phyloP scores from a whole-genome alignment of 106 monocot genomes.

The Iris macrosiphon region DNA sequence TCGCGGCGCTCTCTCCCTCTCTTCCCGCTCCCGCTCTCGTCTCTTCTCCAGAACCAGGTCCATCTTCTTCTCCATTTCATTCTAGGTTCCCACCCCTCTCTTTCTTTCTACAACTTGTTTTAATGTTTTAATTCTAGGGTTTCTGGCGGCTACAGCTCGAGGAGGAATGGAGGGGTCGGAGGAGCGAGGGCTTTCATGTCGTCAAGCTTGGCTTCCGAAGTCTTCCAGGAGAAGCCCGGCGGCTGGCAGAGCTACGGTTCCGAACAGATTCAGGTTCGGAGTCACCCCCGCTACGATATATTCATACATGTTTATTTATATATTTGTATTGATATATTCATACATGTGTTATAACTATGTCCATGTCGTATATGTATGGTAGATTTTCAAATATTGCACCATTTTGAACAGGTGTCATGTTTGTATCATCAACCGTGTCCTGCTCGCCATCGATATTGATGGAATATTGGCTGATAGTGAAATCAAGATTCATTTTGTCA shows the following conservation, averaged over 20 bases:
- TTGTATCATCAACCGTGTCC: too few relatives aligned
- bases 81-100: not conserved
- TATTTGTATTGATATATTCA: not conserved
- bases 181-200: conserved; percentile 54
- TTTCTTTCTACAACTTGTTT: not conserved
- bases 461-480: too few relatives aligned
- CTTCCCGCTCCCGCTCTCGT: conserved; percentile 11
- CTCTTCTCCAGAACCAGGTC: conserved; percentile 26
- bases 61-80: not conserved
- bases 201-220: conserved; percentile 32
- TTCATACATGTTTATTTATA: not conserved
- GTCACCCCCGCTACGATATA: too few relatives aligned
- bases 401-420: too few relatives aligned
- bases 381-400: too few relatives aligned
- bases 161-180: conserved; percentile 5
- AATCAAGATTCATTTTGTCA: too few relatives aligned
- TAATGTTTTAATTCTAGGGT: conserved; percentile 6
- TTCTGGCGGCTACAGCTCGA: conserved; percentile 1
- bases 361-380: too few relatives aligned
- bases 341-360: not conserved
- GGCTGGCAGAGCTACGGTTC: conserved; percentile 36
- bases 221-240: conserved; percentile 33
- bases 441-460: too few relatives aligned
- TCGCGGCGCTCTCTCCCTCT: too few relatives aligned
- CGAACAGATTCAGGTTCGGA: conserved; percentile 71